Evolutionary conservation across 2,329 filamentous ascomycete species (phyloP).

Genomic region (Exophiala dermatitidis): DNA sequence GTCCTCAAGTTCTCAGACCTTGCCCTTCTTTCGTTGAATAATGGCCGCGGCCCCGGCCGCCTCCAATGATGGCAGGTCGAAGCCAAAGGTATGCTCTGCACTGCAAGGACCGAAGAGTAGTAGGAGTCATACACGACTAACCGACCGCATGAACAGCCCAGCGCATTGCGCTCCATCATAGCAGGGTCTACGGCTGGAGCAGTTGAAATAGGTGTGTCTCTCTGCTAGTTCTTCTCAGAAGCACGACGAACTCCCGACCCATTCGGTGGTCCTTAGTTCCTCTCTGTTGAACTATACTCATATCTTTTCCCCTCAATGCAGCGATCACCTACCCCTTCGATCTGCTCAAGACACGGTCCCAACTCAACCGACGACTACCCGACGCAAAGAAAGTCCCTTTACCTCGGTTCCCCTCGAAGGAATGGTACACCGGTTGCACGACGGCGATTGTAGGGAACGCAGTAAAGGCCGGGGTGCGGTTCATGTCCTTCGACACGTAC

Average conservation of each 20-base stretch:
- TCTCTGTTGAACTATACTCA: background rate
- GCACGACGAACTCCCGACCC: background rate
- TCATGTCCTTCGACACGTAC: conserved; percentile 94
- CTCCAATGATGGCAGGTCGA: conserved; percentile 12
- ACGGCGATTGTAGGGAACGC: conserved; percentile 96
- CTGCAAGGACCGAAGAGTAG: background rate
- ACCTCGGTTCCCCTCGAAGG: conserved; percentile 75
- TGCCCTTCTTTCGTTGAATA: background rate
- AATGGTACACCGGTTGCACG: conserved; percentile 98
- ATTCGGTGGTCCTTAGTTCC: background rate
- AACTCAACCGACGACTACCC: conserved; percentile 78
- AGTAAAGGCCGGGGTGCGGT: conserved; percentile 89
- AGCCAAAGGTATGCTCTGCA: conserved; percentile 13
- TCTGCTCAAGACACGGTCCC: conserved; percentile 91
- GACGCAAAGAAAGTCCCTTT: conserved; percentile 83
- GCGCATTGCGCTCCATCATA: conserved; percentile 77
- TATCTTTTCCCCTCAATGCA: conserved; percentile 27
- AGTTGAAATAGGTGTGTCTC: conserved; percentile 71
- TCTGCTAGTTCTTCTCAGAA: too few species aligned
- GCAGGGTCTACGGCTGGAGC: conserved; percentile 91
- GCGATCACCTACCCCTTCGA: conserved; percentile 92
- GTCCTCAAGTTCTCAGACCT: background rate
- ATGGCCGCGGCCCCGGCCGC: conserved; percentile 17
- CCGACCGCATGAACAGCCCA: conserved; percentile 49
- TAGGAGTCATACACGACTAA: background rate